Percentiles rank a stretch among this genome's conserved stretches.
Evolutionary conservation across 495 filamentous ascomycete genomes (phyloP).

Genomic region (Mycothermus thermophilus): DNA sequence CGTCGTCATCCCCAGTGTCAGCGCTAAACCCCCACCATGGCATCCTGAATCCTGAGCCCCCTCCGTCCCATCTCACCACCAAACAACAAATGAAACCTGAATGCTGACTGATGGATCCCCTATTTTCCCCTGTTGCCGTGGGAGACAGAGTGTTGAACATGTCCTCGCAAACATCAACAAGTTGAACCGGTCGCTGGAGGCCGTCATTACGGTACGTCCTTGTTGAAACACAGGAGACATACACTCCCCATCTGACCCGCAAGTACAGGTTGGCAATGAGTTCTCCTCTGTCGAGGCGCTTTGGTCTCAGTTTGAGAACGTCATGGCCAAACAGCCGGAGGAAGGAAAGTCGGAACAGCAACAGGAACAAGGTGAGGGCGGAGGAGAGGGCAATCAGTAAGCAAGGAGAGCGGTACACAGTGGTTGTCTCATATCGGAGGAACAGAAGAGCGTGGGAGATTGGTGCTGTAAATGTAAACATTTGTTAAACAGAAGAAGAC

Average conservation of each 20-base stretch:
- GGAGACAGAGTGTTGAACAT: constrained; percentile 88
- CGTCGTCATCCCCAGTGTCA: too few relatives aligned
- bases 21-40: too few relatives aligned
- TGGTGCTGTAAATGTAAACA: too few relatives aligned
- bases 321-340: constrained; percentile 69
- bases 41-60: too few relatives aligned
- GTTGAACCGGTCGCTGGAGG: constrained; percentile 81
- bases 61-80: too few relatives aligned
- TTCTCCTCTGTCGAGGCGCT: constrained; percentile 92
- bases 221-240: neutral
- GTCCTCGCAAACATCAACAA: constrained; percentile 95
- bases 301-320: constrained; percentile 93
- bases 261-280: constrained; percentile 72
- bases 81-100: too few relatives aligned
- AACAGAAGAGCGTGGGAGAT: neutral
- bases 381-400: constrained; percentile 3
- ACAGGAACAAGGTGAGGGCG: constrained; percentile 6
- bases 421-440: too few relatives aligned
- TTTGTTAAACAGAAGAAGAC: too few relatives aligned
- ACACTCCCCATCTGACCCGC: neutral
- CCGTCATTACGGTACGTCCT: constrained; percentile 64
- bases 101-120: too few relatives aligned
- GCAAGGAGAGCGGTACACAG: neutral
- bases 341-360: constrained; percentile 26
- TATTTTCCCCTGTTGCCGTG: too few relatives aligned